Evolutionary conservation across 1,139 yeast genomes (phyloP).

Genomic region (Yamadazyma dendronema): DNA sequence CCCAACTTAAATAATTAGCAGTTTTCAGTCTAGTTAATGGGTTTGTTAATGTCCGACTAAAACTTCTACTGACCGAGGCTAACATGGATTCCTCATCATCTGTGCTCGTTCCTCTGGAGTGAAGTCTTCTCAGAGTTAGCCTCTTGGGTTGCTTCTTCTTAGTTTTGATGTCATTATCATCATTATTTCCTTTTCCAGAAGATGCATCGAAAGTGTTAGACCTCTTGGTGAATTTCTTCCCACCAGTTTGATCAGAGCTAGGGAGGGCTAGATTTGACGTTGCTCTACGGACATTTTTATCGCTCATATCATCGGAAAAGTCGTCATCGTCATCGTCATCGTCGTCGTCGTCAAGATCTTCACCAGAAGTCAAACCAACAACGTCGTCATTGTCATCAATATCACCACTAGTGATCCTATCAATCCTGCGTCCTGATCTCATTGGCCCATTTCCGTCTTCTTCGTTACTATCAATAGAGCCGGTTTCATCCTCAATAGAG

Average conservation of each 20-base stretch:
- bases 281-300: conserved; percentile 22
- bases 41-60: conserved; percentile 11
- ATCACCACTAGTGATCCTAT: conserved; percentile 8
- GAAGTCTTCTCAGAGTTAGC: conserved; percentile 6
- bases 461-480: conserved; percentile 22
- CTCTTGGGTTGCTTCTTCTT: conserved; percentile 21
- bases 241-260: conserved; percentile 34
- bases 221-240: conserved; percentile 31
- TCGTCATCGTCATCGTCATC: conserved; percentile 3
- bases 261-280: conserved; percentile 36
- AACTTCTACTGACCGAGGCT: conserved; percentile 9
- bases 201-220: conserved; percentile 45
- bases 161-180: conserved; percentile 3
- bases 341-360: conserved; percentile 14
- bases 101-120: conserved; percentile 11
- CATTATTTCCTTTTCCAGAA: conserved; percentile 9
- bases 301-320: conserved; percentile 14
- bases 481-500: conserved; percentile 19
- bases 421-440: conserved; percentile 7
- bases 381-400: conserved; percentile 3
- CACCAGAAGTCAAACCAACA: background rate
- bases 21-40: conserved; percentile 38
- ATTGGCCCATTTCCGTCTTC: conserved; percentile 7
- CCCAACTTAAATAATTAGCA: conserved; percentile 77
- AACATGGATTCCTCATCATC: conserved; percentile 15